Evolutionary conservation across 257 asterid genomes (phyloP).

Genomic region (Lantana camara): DNA sequence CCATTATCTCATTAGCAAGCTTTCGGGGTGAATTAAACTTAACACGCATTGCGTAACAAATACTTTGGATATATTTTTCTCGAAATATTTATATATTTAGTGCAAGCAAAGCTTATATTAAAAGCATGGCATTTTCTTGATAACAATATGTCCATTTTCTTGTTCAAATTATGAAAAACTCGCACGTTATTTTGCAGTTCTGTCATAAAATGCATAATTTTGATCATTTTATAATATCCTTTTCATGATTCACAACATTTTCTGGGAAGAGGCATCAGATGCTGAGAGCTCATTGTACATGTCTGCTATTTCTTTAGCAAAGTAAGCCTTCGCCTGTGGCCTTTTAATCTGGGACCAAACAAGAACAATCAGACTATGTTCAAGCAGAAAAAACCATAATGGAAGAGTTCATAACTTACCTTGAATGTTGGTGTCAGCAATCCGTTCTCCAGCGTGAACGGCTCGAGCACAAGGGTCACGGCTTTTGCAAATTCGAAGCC

Average conservation of each 20-base stretch:
- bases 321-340: conserved; percentile 70
- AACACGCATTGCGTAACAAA: too few relatives aligned
- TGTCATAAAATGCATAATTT: neutral
- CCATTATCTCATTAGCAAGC: too few relatives aligned
- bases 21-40: too few relatives aligned
- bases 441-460: conserved; percentile 67
- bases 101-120: too few relatives aligned
- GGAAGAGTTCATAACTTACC: too few relatives aligned
- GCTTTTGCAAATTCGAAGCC: conserved; percentile 84
- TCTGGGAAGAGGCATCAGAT: conserved; percentile 43
- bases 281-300: conserved; percentile 63
- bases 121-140: too few relatives aligned
- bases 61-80: too few relatives aligned
- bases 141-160: too few relatives aligned
- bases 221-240: neutral
- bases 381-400: neutral
- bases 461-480: conserved; percentile 62
- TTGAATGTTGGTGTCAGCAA: conserved; percentile 81
- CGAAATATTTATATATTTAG: too few relatives aligned
- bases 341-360: conserved; percentile 60
- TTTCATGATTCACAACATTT: conserved; percentile 22
- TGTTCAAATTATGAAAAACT: too few relatives aligned
- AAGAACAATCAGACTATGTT: neutral
- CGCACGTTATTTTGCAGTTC: neutral
- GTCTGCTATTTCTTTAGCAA: conserved; percentile 53